Percentiles rank a stretch among this genome's conserved stretches.
Conservation (phyloP, 176 grass and related monocot species). For the Metroxylon sagu region DNA sequence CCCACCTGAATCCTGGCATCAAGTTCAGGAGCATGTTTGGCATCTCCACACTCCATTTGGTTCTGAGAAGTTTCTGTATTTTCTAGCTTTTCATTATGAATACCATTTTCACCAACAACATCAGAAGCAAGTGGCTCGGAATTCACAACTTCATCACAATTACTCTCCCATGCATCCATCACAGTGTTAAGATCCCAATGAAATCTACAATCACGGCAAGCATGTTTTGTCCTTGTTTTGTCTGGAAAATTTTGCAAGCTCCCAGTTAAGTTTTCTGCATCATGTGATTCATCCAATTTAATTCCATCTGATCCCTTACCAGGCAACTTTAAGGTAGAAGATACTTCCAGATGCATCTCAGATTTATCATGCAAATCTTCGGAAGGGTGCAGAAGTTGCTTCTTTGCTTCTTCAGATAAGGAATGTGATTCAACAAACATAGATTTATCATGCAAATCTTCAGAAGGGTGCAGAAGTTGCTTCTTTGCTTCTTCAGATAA, state of each 20-base stretch:
- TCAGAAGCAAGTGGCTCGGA: slow-evolving; percentile 18
- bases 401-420: slow-evolving; percentile 16
- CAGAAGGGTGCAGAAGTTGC: slow-evolving; percentile 11
- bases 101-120: slow-evolving; percentile 4
- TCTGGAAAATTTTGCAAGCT: slow-evolving; percentile 23
- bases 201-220: slow-evolving; percentile 49
- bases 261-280: slow-evolving; percentile 18
- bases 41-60: background rate
- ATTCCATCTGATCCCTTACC: slow-evolving; percentile 12
- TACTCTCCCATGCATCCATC: slow-evolving; percentile 76
- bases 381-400: slow-evolving; percentile 10
- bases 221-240: slow-evolving; percentile 22
- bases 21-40: slow-evolving; percentile 11
- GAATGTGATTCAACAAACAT: slow-evolving; percentile 18
- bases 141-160: slow-evolving; percentile 18
- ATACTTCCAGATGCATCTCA: slow-evolving; percentile 6
- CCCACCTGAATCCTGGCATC: slow-evolving; percentile 17
- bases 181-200: slow-evolving; percentile 92
- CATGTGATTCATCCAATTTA: slow-evolving; percentile 4
- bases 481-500: slow-evolving; percentile 18
- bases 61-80: background rate
- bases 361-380: slow-evolving; percentile 20
- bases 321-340: slow-evolving; percentile 25
- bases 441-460: slow-evolving; percentile 16
- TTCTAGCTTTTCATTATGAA: slow-evolving; percentile 7